These are phyloP conservation scores for Yamadazyma paraphyllophila DNA, from an alignment of 805 yeast genomes.

Conservation along the genomic window DNA sequence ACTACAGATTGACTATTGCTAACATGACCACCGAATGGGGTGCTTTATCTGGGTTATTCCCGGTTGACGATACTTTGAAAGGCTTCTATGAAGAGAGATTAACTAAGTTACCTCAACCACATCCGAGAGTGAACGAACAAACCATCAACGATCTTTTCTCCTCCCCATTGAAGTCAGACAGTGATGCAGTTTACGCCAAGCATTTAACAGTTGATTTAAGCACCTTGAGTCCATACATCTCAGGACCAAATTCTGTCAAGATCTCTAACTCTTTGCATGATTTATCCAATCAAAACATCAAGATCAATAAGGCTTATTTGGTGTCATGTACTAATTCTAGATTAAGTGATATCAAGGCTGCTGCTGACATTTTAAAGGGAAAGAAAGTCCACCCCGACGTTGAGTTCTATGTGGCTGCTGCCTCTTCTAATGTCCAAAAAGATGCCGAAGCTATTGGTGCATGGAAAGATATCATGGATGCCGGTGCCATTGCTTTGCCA, in stretches of 20 bases:
- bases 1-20: conserved; percentile 88
- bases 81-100: conserved; percentile 74
- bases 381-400: conserved; percentile 85
- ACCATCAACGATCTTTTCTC: conserved; percentile 54
- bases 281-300: conserved; percentile 67
- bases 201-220: conserved; percentile 76
- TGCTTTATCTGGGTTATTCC: conserved; percentile 93
- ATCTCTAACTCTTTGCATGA: conserved; percentile 76
- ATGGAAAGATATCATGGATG: conserved; percentile 84
- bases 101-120: conserved; percentile 60
- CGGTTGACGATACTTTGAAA: conserved; percentile 80
- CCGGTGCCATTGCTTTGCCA: conserved; percentile 93
- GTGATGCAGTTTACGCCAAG: conserved; percentile 85
- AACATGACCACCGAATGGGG: conserved; percentile 99
- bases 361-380: conserved; percentile 83
- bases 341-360: conserved; percentile 87
- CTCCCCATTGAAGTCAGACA: conserved; percentile 54
- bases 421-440: conserved; percentile 86
- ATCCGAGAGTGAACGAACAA: conserved; percentile 73
- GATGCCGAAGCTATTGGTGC: conserved; percentile 92
- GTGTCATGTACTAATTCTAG: conserved; percentile 98
- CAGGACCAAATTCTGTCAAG: conserved; percentile 98
- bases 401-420: conserved; percentile 96
- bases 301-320: conserved; percentile 88
- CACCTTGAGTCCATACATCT: conserved; percentile 80